Conservation (phyloP, 2,329 filamentous ascomycete genomes). For the Penicillium glabrum region DNA sequence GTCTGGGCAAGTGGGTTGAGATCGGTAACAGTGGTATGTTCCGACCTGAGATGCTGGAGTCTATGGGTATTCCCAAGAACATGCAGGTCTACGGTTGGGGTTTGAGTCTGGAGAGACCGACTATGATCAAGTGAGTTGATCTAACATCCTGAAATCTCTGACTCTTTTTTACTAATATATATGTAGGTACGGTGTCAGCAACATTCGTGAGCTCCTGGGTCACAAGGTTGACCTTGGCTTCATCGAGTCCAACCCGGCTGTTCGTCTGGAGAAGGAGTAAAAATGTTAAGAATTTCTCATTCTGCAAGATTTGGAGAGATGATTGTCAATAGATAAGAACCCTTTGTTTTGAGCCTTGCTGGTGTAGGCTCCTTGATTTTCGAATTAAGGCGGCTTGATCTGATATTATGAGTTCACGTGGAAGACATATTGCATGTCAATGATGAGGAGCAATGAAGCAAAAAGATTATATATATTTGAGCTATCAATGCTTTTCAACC, state of each 20-base stretch:
- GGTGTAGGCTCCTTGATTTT: background rate
- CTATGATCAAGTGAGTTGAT: constrained; percentile 84
- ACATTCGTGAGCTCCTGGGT: constrained; percentile 87
- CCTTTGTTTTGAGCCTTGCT: constrained; percentile 19
- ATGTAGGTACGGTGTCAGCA: constrained; percentile 67
- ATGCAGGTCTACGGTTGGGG: constrained; percentile 95
- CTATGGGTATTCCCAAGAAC: constrained; percentile 90
- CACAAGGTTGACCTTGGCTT: constrained; percentile 95
- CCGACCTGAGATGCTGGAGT: constrained; percentile 92
- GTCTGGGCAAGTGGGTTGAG: constrained; percentile 87
- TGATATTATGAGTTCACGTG: constrained; percentile 24
- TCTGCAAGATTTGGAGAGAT: constrained; percentile 1
- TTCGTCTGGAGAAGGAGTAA: constrained; percentile 82
- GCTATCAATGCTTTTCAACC: background rate
- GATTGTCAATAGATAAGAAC: constrained; percentile 17
- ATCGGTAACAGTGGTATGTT: constrained; percentile 99
- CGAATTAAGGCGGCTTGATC: constrained; percentile 3
- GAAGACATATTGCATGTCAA: constrained; percentile 25
- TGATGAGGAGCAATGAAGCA: constrained; percentile 20
- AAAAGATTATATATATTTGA: constrained; percentile 12
- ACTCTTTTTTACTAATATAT: background rate
- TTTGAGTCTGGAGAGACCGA: constrained; percentile 85
- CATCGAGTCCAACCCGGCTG: constrained; percentile 87
- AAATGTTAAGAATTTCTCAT: constrained; percentile 3
- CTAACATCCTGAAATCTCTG: background rate